Evolutionary conservation across 257 asterid species (phyloP).

Genomic region (Salvia splendens): DNA sequence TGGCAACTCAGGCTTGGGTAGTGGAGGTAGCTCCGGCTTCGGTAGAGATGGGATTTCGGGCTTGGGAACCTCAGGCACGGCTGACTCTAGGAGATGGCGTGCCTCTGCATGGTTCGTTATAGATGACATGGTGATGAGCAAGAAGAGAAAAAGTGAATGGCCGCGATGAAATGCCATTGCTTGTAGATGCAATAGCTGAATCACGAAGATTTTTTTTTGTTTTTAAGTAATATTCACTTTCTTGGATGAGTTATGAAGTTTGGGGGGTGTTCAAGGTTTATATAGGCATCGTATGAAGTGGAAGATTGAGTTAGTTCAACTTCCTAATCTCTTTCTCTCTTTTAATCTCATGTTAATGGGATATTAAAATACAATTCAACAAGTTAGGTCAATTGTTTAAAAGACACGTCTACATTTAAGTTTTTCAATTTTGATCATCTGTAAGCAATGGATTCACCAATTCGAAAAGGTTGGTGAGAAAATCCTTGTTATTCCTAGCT

Average conservation of each 20-base stretch:
- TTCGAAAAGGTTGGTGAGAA: conserved; percentile 20
- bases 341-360: background rate
- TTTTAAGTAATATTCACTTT: background rate
- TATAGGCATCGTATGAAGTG: conserved; percentile 10
- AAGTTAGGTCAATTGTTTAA: background rate
- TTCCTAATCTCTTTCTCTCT: background rate
- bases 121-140: conserved; percentile 22
- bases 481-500: background rate
- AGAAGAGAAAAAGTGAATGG: conserved; percentile 18
- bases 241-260: conserved; percentile 15
- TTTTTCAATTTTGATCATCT: background rate
- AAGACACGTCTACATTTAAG: background rate
- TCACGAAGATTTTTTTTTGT: background rate
- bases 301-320: conserved; percentile 31
- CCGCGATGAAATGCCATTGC: conserved; percentile 24
- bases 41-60: background rate
- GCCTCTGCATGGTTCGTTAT: conserved; percentile 13
- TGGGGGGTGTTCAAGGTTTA: background rate
- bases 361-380: background rate
- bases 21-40: too few relatives aligned
- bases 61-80: conserved; percentile 35
- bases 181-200: background rate
- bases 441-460: background rate
- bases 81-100: conserved; percentile 28
- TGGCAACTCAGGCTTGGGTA: too few relatives aligned